Conservation (phyloP, 441 rosid genomes). For the Aquilaria agallochum region DNA sequence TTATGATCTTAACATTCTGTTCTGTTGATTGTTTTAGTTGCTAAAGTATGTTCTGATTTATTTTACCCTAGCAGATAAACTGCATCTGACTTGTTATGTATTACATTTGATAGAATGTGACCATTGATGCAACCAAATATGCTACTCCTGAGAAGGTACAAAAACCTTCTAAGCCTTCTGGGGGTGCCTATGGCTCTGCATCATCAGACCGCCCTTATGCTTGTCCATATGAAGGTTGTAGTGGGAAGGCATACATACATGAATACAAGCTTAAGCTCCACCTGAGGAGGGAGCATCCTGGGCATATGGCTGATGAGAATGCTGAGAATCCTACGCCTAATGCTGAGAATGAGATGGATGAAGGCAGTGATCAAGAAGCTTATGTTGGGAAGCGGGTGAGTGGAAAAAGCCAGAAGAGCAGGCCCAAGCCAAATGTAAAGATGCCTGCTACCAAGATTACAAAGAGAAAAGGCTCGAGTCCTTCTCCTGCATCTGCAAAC, state of each 20-base stretch:
- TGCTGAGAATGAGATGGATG: constrained; percentile 67
- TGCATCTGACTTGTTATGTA: constrained; percentile 6
- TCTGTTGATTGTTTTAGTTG: too few relatives aligned
- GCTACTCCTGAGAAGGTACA: constrained; percentile 69
- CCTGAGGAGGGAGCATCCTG: constrained; percentile 86
- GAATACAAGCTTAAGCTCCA: constrained; percentile 97
- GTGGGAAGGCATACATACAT: constrained; percentile 84
- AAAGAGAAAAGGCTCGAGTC: constrained; percentile 53
- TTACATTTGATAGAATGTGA: constrained; percentile 37
- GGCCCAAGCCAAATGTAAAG: constrained; percentile 57
- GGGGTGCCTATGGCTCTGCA: constrained; percentile 51
- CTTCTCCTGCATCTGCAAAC: constrained; percentile 42
- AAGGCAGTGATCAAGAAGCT: constrained; percentile 75
- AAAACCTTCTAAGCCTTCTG: constrained; percentile 52
- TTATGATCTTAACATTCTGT: too few relatives aligned
- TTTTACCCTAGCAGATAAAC: not conserved
- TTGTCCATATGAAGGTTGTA: constrained; percentile 87
- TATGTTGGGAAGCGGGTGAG: constrained; percentile 44
- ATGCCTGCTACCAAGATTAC: constrained; percentile 52
- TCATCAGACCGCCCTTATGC: constrained; percentile 80
- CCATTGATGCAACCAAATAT: constrained; percentile 55
- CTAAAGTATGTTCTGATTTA: too few relatives aligned
- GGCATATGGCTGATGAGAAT: constrained; percentile 59
- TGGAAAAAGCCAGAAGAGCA: constrained; percentile 55
- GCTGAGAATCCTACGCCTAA: constrained; percentile 37